phyloP scores from a whole-genome alignment of 106 monocot species.

The Cymbidium sinense region DNA sequence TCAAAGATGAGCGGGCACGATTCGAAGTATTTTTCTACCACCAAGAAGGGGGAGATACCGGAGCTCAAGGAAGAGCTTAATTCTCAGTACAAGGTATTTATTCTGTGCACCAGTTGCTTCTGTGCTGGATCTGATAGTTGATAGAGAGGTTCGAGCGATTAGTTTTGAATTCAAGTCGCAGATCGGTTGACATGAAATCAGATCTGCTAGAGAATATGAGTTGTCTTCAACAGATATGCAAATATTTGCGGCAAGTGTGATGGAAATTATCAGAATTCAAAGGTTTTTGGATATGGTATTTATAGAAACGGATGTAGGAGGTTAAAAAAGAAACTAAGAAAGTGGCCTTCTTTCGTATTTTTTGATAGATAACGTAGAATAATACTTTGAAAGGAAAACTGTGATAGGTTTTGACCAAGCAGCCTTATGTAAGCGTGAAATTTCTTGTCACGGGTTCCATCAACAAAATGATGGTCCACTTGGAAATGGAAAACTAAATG shows the following conservation, averaged over 20 bases:
- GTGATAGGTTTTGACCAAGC: background rate
- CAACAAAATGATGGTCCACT: no score
- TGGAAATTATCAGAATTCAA: background rate
- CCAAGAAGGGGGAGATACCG: constrained; percentile 99
- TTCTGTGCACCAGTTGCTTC: background rate
- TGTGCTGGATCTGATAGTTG: constrained; percentile 3
- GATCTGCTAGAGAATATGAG: background rate
- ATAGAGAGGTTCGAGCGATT: constrained; percentile 14
- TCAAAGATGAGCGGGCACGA: constrained; percentile 91
- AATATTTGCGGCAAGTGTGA: background rate
- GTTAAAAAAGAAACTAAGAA: constrained; percentile 32
- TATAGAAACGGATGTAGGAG: background rate
- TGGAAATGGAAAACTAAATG: no score
- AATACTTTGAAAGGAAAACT: background rate
- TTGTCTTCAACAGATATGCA: background rate
- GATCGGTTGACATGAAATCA: background rate
- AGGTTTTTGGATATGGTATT: background rate
- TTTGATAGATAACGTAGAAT: background rate
- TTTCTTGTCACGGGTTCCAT: background rate
- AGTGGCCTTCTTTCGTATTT: background rate
- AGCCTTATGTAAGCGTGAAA: background rate
- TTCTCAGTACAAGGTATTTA: constrained; percentile 89
- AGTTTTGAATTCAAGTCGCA: background rate
- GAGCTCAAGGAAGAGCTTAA: constrained; percentile 99
- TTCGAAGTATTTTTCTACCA: constrained; percentile 99